Conservation (phyloP, 2,329 filamentous ascomycete species). For the Stromatinia cepivora region DNA sequence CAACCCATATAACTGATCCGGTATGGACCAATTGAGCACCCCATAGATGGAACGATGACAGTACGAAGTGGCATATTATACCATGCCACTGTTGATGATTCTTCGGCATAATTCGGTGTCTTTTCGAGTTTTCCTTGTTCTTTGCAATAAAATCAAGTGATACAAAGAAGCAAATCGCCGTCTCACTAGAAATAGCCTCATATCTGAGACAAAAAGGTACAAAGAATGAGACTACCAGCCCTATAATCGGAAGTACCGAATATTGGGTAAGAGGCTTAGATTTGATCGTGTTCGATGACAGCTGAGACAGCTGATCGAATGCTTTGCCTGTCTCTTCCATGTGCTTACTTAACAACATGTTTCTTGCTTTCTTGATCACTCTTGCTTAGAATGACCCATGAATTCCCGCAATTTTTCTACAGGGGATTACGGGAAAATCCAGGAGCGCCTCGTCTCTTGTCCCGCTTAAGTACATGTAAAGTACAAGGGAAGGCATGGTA, state of each 20-base stretch:
- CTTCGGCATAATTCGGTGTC: not conserved
- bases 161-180: not conserved
- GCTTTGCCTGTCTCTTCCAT: not conserved
- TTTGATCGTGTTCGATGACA: constrained; percentile 5
- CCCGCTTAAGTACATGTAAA: constrained; percentile 5
- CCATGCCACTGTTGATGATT: constrained; percentile 16
- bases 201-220: constrained; percentile 4
- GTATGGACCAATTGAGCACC: not conserved
- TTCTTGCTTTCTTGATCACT: not conserved
- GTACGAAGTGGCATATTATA: not conserved
- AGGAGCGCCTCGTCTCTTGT: constrained; percentile 4
- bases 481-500: not conserved
- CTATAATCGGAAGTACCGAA: constrained; percentile 13
- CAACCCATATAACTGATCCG: not conserved
- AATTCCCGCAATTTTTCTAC: not conserved
- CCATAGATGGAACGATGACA: not conserved
- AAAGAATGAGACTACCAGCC: not conserved
- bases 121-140: not conserved
- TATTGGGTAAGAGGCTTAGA: not conserved
- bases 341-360: not conserved
- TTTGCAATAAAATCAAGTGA: not conserved
- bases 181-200: constrained; percentile 3
- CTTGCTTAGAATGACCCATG: not conserved
- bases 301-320: not conserved
- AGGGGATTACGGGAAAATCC: not conserved